Percentiles rank a stretch among this genome's conserved stretches.
These are phyloP conservation scores for Elymus sibiricus DNA, from an alignment of 176 grass and related monocot species.

Conservation along the genomic window DNA sequence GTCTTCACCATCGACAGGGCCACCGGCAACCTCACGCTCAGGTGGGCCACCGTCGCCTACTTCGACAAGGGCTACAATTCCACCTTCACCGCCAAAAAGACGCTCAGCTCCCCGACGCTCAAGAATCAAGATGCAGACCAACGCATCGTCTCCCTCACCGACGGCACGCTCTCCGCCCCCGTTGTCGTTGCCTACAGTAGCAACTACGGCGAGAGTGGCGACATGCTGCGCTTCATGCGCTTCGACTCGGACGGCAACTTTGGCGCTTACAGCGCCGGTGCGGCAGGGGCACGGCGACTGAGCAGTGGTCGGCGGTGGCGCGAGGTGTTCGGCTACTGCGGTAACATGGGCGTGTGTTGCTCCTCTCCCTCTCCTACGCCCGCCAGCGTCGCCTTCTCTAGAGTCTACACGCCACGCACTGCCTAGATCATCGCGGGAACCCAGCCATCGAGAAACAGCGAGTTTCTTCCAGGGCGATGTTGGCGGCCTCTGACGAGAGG, in stretches of 20 bases:
- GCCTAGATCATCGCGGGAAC: too few relatives aligned
- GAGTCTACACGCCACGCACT: too few relatives aligned
- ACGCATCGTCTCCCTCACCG: slow-evolving; percentile 69
- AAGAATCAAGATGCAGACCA: slow-evolving; percentile 48
- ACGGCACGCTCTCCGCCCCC: slow-evolving; percentile 30
- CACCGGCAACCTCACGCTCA: too few relatives aligned
- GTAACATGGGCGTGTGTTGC: slow-evolving; percentile 76
- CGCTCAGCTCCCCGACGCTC: slow-evolving; percentile 44
- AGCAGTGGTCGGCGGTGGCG: slow-evolving; percentile 54
- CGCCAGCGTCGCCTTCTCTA: too few relatives aligned
- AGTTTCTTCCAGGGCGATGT: too few relatives aligned
- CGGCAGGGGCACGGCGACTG: slow-evolving; percentile 37
- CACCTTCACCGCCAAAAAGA: slow-evolving; percentile 53
- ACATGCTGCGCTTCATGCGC: slow-evolving; percentile 63
- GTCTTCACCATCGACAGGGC: too few relatives aligned
- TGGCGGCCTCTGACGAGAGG: too few relatives aligned
- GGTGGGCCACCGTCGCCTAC: too few relatives aligned
- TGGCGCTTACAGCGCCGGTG: too few relatives aligned
- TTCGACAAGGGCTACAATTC: too few relatives aligned
- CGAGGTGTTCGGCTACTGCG: slow-evolving; percentile 87
- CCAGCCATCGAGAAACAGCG: too few relatives aligned
- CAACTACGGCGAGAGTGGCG: slow-evolving; percentile 77
- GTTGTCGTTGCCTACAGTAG: slow-evolving; percentile 83
- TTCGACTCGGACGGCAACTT: slow-evolving; percentile 84
- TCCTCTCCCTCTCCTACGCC: neutral